phyloP scores from a whole-genome alignment of 148 eudicot genomes.

The Rhododendron henanense region DNA sequence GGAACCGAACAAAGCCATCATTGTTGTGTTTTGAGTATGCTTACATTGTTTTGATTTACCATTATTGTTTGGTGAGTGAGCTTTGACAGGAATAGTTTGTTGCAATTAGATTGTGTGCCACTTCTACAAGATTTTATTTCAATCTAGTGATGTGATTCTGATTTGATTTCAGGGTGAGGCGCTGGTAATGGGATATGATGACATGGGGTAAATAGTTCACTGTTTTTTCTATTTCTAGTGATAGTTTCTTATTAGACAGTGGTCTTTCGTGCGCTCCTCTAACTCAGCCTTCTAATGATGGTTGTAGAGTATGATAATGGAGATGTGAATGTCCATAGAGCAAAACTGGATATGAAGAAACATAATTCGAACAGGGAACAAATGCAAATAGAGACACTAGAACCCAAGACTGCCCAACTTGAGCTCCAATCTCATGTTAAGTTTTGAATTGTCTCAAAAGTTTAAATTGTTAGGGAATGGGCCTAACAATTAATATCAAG shows the following conservation, averaged over 20 bases:
- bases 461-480: neutral
- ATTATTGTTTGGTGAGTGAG: neutral
- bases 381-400: neutral
- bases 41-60: neutral
- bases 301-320: neutral
- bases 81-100: neutral
- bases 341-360: neutral
- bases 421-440: neutral
- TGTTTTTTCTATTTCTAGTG: neutral
- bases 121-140: neutral
- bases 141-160: neutral
- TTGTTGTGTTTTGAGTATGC: too few species aligned
- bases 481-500: neutral
- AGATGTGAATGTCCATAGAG: neutral
- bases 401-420: neutral
- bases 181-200: conserved; percentile 96
- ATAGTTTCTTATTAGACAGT: neutral
- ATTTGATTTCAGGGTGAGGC: conserved; percentile 78
- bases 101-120: neutral
- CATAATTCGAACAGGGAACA: neutral
- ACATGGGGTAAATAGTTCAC: conserved; percentile 71
- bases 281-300: neutral
- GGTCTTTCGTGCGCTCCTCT: neutral
- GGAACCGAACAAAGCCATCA: too few species aligned
- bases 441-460: neutral